phyloP scores from a whole-genome alignment of 805 yeast genomes.

The Scheffersomyces stipitis region DNA sequence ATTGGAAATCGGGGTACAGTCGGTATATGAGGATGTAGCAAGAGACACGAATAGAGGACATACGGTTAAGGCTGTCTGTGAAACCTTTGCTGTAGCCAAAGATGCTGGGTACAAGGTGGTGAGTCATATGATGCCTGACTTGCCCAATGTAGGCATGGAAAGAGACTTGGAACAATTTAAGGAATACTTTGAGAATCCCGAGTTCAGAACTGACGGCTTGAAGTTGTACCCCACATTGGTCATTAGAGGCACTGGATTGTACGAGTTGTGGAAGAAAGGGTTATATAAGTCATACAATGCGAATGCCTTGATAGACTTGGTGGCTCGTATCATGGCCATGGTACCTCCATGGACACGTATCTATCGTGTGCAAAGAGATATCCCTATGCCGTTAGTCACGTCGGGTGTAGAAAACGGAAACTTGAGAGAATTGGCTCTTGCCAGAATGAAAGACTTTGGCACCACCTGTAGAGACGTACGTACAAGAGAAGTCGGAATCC shows the following conservation, averaged over 20 bases:
- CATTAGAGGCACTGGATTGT: slow-evolving; percentile 94
- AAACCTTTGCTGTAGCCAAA: slow-evolving; percentile 93
- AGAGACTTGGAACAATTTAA: slow-evolving; percentile 93
- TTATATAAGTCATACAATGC: slow-evolving; percentile 93
- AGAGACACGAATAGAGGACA: slow-evolving; percentile 98
- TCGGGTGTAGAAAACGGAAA: slow-evolving; percentile 98
- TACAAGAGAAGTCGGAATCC: slow-evolving; percentile 97
- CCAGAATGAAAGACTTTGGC: slow-evolving; percentile 98
- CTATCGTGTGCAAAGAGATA: slow-evolving; percentile 97
- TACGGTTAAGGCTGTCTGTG: slow-evolving; percentile 93
- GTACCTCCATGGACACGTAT: slow-evolving; percentile 99
- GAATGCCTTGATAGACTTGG: slow-evolving; percentile 88
- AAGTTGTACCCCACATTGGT: slow-evolving; percentile 95
- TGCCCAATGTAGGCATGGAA: slow-evolving; percentile 98
- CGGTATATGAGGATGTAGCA: slow-evolving; percentile 97
- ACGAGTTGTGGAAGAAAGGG: slow-evolving; percentile 97
- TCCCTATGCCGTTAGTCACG: slow-evolving; percentile 97
- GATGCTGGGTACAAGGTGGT: slow-evolving; percentile 98
- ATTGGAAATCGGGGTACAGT: slow-evolving; percentile 94
- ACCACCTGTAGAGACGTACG: slow-evolving; percentile 94
- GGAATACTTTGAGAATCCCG: slow-evolving; percentile 97
- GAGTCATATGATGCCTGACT: slow-evolving; percentile 99
- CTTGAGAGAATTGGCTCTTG: slow-evolving; percentile 89
- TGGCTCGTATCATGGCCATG: slow-evolving; percentile 91
- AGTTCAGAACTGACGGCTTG: slow-evolving; percentile 93